A percentile compares a stretch with the other conserved stretches of the same genome.
Evolutionary conservation across 2,329 filamentous ascomycete species (phyloP).

Genomic region (Xylaria sp.): DNA sequence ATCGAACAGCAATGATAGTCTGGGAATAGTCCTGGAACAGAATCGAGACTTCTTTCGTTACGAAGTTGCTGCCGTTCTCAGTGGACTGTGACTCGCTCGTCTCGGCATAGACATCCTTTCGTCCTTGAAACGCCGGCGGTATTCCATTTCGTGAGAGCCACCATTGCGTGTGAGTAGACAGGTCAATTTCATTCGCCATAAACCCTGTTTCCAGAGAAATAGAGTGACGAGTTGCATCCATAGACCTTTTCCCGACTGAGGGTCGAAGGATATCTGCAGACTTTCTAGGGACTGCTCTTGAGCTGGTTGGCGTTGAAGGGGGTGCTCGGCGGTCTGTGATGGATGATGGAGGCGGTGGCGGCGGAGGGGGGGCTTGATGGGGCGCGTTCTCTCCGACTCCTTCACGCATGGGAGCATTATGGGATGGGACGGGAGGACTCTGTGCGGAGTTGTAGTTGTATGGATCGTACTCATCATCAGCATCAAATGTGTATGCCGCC

Average conservation of each 20-base stretch:
- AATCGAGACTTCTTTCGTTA: constrained; percentile 84
- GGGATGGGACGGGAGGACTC: constrained; percentile 39
- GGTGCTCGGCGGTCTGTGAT: constrained; percentile 55
- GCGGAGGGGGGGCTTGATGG: constrained; percentile 51
- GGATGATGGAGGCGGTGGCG: constrained; percentile 46
- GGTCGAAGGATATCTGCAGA: constrained; percentile 69
- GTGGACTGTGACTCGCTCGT: constrained; percentile 76
- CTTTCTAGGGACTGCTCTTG: constrained; percentile 54
- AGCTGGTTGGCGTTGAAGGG: constrained; percentile 46
- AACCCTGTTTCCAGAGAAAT: constrained; percentile 78
- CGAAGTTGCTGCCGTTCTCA: constrained; percentile 70
- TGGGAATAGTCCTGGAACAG: constrained; percentile 97
- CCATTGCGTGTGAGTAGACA: constrained; percentile 78
- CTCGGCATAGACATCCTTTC: constrained; percentile 83
- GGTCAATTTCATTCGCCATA: constrained; percentile 86
- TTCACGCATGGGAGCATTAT: constrained; percentile 49
- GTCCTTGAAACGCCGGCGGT: constrained; percentile 80
- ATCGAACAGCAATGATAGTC: constrained; percentile 82
- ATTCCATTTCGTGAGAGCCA: constrained; percentile 82
- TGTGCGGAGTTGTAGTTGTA: constrained; percentile 57
- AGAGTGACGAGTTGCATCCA: constrained; percentile 76
- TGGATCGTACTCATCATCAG: constrained; percentile 76
- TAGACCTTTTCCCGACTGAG: constrained; percentile 62
- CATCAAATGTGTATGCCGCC: constrained; percentile 47
- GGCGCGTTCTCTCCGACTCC: constrained; percentile 55